Evolutionary conservation across 2,329 filamentous ascomycete species (phyloP).

Genomic region (Aspergillus puulaauensis): DNA sequence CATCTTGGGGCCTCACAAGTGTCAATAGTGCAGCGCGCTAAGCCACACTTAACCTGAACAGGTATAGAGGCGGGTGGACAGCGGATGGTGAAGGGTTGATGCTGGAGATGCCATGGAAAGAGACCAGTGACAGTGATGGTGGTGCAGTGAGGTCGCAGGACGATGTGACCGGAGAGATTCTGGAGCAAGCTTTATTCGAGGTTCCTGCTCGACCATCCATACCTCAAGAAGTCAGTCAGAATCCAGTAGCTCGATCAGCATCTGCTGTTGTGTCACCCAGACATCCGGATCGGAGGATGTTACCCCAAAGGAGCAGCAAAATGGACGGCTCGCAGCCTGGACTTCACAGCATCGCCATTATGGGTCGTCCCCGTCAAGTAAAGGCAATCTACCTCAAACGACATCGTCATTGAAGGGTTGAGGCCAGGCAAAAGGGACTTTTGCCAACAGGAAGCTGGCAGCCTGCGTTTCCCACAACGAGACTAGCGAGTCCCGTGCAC

Average conservation of each 20-base stretch:
- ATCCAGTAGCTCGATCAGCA: slow-evolving; percentile 7
- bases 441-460: neutral
- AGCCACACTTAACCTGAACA: slow-evolving; percentile 11
- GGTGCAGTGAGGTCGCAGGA: slow-evolving; percentile 9
- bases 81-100: slow-evolving; percentile 7
- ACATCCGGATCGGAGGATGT: slow-evolving; percentile 5
- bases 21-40: slow-evolving; percentile 25
- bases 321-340: neutral
- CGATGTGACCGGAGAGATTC: slow-evolving; percentile 1
- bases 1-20: slow-evolving; percentile 17
- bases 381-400: neutral
- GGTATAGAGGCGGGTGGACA: slow-evolving; percentile 10
- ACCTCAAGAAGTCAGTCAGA: slow-evolving; percentile 2
- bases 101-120: slow-evolving; percentile 1
- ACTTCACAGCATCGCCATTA: neutral
- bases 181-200: slow-evolving; percentile 1
- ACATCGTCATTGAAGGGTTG: neutral
- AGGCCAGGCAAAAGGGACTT: neutral
- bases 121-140: slow-evolving; percentile 1
- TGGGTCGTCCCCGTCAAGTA: neutral
- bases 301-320: neutral
- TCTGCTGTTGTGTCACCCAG: slow-evolving; percentile 16
- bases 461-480: slow-evolving; percentile 3
- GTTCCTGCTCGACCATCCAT: slow-evolving; percentile 9
- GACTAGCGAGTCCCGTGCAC: slow-evolving; percentile 16